A percentile compares a stretch with the other conserved stretches of the same genome.
Conservation (phyloP, 306 rosid species). For the Erythrophleum fordii region DNA sequence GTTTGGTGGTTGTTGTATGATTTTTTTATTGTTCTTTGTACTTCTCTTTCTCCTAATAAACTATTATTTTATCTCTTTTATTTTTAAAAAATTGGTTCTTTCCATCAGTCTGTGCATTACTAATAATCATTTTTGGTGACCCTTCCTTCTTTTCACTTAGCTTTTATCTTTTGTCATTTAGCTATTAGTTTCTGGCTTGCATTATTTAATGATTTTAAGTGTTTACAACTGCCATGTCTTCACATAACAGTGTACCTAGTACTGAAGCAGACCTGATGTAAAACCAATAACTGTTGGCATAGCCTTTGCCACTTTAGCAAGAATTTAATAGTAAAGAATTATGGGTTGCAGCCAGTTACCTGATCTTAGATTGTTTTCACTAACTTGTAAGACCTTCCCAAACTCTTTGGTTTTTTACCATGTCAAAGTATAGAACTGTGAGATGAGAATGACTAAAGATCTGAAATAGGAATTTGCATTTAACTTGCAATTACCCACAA, state of each 20-base stretch:
- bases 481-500: neutral
- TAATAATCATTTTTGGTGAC: neutral
- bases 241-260: neutral
- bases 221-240: neutral
- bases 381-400: conserved; percentile 12
- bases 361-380: neutral
- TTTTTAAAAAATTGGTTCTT: neutral
- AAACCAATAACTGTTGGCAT: conserved; percentile 6
- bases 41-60: conserved; percentile 4
- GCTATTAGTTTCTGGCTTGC: neutral
- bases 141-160: neutral
- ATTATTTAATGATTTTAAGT: conserved; percentile 27
- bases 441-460: conserved; percentile 24
- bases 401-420: conserved; percentile 11
- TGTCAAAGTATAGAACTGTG: neutral
- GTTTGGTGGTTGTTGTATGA: neutral
- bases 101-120: neutral
- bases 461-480: neutral
- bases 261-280: conserved; percentile 11
- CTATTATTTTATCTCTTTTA: neutral
- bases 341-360: conserved; percentile 5
- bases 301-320: conserved; percentile 18
- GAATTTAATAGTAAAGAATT: neutral
- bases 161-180: neutral
- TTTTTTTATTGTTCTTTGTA: neutral